phyloP scores from a whole-genome alignment of 176 grass and related monocot genomes.

The Chrysopogon serrulatus region DNA sequence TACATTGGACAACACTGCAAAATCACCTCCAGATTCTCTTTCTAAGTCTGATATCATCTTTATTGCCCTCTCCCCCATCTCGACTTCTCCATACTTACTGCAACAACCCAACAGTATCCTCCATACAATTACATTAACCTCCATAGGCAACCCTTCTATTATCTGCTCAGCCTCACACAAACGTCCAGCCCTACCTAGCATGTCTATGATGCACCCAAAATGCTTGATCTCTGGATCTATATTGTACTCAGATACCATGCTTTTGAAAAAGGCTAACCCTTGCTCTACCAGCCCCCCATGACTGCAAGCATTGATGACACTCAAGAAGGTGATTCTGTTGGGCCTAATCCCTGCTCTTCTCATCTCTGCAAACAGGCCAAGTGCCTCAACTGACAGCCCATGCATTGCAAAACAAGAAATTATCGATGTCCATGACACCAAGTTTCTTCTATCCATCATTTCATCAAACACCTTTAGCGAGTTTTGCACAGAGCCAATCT shows the following conservation, averaged over 20 bases:
- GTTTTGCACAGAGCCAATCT: slow-evolving; percentile 44
- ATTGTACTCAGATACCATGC: slow-evolving; percentile 57
- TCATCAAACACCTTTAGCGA: slow-evolving; percentile 41
- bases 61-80: slow-evolving; percentile 61
- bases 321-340: slow-evolving; percentile 59
- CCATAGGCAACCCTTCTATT: slow-evolving; percentile 47
- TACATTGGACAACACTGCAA: slow-evolving; percentile 63
- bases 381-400: slow-evolving; percentile 40
- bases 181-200: slow-evolving; percentile 64
- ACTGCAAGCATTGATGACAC: slow-evolving; percentile 56
- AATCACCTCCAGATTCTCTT: slow-evolving; percentile 50
- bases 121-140: slow-evolving; percentile 57
- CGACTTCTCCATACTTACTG: slow-evolving; percentile 65
- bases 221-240: slow-evolving; percentile 62
- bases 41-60: slow-evolving; percentile 55
- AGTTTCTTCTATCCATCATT: slow-evolving; percentile 42
- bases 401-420: slow-evolving; percentile 56
- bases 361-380: slow-evolving; percentile 53
- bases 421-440: slow-evolving; percentile 76
- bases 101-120: slow-evolving; percentile 64
- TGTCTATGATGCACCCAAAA: slow-evolving; percentile 72
- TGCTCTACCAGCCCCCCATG: slow-evolving; percentile 70
- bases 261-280: slow-evolving; percentile 53
- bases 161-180: slow-evolving; percentile 55
- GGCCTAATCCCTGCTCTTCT: slow-evolving; percentile 29